Conservation (phyloP, 164 flowering plant species). For the Chimonanthus praecox region DNA sequence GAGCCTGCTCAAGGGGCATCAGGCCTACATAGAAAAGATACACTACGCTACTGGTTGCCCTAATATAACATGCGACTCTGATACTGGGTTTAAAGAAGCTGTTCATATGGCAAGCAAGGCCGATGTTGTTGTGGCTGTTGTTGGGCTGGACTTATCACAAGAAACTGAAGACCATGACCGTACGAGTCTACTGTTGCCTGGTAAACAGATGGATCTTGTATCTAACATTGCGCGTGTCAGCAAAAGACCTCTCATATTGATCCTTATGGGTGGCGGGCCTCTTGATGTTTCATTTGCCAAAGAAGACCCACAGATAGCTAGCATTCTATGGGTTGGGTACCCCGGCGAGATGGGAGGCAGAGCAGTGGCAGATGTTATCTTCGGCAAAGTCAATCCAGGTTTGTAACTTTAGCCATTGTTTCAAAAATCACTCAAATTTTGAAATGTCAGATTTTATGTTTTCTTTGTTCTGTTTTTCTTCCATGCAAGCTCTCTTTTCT, state of each 20-base stretch:
- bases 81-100: conserved; percentile 51
- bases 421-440: background rate
- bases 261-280: conserved; percentile 91
- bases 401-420: conserved; percentile 9
- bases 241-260: conserved; percentile 60
- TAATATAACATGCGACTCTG: conserved; percentile 50
- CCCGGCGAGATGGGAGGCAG: conserved; percentile 90
- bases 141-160: conserved; percentile 74
- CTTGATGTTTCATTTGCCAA: conserved; percentile 77
- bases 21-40: conserved; percentile 28
- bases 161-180: conserved; percentile 90
- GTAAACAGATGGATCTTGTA: conserved; percentile 72
- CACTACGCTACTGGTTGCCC: conserved; percentile 62
- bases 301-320: conserved; percentile 46
- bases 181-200: conserved; percentile 74
- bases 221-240: conserved; percentile 48
- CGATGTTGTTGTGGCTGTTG: conserved; percentile 62
- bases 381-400: conserved; percentile 90
- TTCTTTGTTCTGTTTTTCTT: no score
- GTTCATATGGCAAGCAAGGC: conserved; percentile 45
- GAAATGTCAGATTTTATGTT: background rate
- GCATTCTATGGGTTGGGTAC: conserved; percentile 93
- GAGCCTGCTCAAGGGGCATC: conserved; percentile 47
- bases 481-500: background rate
- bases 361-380: conserved; percentile 76